Percentiles rank a stretch among this genome's conserved stretches.
Conservation (phyloP, 129 eudicot species). For the Artemisia argyi region DNA sequence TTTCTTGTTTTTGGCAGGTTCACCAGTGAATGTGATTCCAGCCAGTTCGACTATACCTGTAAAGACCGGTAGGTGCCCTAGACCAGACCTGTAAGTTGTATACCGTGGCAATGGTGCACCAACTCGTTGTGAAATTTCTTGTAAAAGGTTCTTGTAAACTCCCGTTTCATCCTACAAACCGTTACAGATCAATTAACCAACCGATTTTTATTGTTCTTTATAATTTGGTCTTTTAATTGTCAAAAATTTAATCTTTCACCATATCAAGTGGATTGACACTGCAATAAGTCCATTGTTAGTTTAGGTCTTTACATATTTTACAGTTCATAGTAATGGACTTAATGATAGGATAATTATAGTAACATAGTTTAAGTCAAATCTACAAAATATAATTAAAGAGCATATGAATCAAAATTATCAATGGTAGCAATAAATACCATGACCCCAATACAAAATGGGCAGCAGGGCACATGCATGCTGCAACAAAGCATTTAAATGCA, state of each 20-base stretch:
- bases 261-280: no score
- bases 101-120: slow-evolving; percentile 79
- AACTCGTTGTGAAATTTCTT: slow-evolving; percentile 80
- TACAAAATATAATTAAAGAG: neutral
- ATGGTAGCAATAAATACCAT: slow-evolving; percentile 30
- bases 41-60: slow-evolving; percentile 73
- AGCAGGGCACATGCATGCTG: slow-evolving; percentile 50
- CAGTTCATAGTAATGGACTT: neutral
- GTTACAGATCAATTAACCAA: slow-evolving; percentile 8
- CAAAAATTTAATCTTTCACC: no score
- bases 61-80: slow-evolving; percentile 75
- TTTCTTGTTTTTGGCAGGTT: slow-evolving; percentile 77
- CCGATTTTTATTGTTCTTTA: neutral
- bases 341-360: neutral
- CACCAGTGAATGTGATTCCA: slow-evolving; percentile 64
- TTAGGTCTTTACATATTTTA: no score
- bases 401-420: slow-evolving; percentile 9
- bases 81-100: slow-evolving; percentile 73
- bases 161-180: slow-evolving; percentile 77
- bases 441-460: slow-evolving; percentile 32
- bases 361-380: neutral
- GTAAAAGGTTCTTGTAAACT: slow-evolving; percentile 80
- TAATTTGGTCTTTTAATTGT: no score
- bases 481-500: slow-evolving; percentile 37
- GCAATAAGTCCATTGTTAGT: no score